Evolutionary conservation across 495 filamentous ascomycete genomes (phyloP).

Genomic region (Tetracladium setigerum): DNA sequence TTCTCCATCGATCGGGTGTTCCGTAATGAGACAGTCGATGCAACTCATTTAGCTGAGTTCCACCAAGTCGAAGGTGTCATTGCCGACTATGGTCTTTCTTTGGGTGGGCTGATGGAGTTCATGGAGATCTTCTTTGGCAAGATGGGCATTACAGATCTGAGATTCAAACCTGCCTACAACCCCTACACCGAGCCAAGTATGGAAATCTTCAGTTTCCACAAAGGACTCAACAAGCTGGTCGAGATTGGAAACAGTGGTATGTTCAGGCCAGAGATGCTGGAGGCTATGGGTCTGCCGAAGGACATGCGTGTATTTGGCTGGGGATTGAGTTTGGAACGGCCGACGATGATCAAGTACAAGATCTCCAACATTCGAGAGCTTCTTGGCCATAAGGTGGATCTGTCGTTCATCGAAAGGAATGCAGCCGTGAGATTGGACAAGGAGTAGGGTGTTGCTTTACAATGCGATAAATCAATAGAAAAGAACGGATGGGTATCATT

Average conservation of each 20-base stretch:
- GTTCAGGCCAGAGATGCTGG: slow-evolving; percentile 95
- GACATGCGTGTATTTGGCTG: slow-evolving; percentile 86
- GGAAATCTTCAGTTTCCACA: slow-evolving; percentile 93
- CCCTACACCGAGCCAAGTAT: slow-evolving; percentile 96
- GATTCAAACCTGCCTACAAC: slow-evolving; percentile 98
- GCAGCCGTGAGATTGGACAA: slow-evolving; percentile 78
- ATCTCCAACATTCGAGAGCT: slow-evolving; percentile 78
- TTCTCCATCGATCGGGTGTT: slow-evolving; percentile 98
- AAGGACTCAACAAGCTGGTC: slow-evolving; percentile 82
- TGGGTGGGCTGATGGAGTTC: slow-evolving; percentile 92
- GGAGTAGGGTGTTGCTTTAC: slow-evolving; percentile 10
- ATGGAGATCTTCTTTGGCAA: slow-evolving; percentile 94
- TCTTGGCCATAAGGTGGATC: slow-evolving; percentile 76
- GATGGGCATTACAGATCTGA: slow-evolving; percentile 83
- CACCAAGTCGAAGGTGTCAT: slow-evolving; percentile 98
- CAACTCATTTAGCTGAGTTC: slow-evolving; percentile 95
- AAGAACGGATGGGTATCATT: not conserved
- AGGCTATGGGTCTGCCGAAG: slow-evolving; percentile 74
- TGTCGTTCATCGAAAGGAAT: slow-evolving; percentile 74
- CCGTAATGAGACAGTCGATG: slow-evolving; percentile 91
- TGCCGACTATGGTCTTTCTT: slow-evolving; percentile 83
- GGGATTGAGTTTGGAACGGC: slow-evolving; percentile 84
- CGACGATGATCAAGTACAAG: slow-evolving; percentile 95
- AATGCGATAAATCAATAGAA: slow-evolving; percentile 4
- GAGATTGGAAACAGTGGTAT: slow-evolving; percentile 98